A percentile compares a stretch with the other conserved stretches of the same genome.
Conservation (phyloP, 306 rosid genomes). For the Dryas drummondii region DNA sequence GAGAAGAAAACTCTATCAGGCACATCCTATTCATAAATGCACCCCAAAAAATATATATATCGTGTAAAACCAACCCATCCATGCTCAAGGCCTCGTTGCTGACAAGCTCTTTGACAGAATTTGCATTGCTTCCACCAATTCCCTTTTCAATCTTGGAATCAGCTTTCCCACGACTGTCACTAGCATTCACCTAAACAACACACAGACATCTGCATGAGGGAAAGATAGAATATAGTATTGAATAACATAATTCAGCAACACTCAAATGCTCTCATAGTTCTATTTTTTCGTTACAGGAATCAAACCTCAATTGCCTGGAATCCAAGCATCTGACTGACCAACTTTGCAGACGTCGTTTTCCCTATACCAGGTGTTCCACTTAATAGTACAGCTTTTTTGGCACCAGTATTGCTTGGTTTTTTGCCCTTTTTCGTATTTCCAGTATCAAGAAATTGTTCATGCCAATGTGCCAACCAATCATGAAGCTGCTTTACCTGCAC, state of each 20-base stretch:
- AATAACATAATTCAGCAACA: neutral
- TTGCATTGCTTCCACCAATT: conserved; percentile 86
- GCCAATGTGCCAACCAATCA: conserved; percentile 86
- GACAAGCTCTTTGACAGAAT: conserved; percentile 81
- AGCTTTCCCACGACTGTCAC: conserved; percentile 97
- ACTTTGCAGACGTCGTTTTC: conserved; percentile 93
- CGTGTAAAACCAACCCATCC: conserved; percentile 53
- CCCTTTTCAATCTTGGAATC: conserved; percentile 86
- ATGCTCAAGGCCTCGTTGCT: conserved; percentile 60
- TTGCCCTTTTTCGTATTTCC: conserved; percentile 65
- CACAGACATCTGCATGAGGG: neutral
- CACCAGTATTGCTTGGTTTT: conserved; percentile 56
- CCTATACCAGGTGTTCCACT: conserved; percentile 99
- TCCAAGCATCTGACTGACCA: conserved; percentile 88
- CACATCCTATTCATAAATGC: conserved; percentile 22
- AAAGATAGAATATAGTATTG: neutral
- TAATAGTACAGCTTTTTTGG: conserved; percentile 75
- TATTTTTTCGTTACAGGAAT: conserved; percentile 16
- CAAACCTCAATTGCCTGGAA: conserved; percentile 81
- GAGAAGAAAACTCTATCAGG: conserved; percentile 19
- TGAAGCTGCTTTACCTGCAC: conserved; percentile 82
- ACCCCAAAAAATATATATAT: conserved; percentile 18
- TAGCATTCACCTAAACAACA: conserved; percentile 84
- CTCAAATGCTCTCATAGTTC: neutral
- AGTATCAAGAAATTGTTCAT: conserved; percentile 66